Evolutionary conservation across 1,284 basidiomycete species (phyloP), one percentile per base, ranked within the genome.

Genomic region (Ustilago lituana): DNA sequence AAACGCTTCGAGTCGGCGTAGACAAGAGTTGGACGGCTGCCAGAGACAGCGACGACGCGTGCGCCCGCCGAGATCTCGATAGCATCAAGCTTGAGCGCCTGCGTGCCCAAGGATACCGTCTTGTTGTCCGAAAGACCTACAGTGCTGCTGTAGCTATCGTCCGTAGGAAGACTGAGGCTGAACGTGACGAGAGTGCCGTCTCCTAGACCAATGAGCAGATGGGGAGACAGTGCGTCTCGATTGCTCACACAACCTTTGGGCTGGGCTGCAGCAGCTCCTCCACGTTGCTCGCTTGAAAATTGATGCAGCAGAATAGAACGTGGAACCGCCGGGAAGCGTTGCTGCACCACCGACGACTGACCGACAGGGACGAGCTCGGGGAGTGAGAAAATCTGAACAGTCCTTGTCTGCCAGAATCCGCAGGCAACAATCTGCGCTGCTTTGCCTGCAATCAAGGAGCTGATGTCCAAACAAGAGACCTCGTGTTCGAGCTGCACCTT

Each of bases 171-270:
- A 22, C 82, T 80, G n/a, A 86, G 53, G 14, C 74, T 67, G 68
- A 88, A 89, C 5, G 87, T 85, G 3, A 88, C 85, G n/a, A 95
- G 85, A 4, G 87, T 87, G 1, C 94, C 94, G 80, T 96, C 88
- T 5, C 87, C 88, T 5, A 94, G 84, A 1, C 93, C 94, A 9
- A 89, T 88, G 19, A 97, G 84, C 5, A 97, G 85, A 65, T 89
- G 87, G 0, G 62, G 52, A 9, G 33, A 39, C 14, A 46, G 27
- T 19, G 66, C 44, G 23, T 61, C 54, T 38, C 51, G 53, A 19
- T 54, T 62, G 54, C 49, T 32, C 41, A 54, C 22, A 31, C 46
- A 54, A 11, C 41, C 37, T 24, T 41, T 51, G 1, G 55, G 17
- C 26, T 57, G 40, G 1, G 12, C 15, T 8, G 24, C n/a, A 1